A percentile compares a stretch with the other conserved stretches of the same genome.
phyloP scores from a whole-genome alignment of 2,329 filamentous ascomycete genomes.

The Fusarium multiceps region DNA sequence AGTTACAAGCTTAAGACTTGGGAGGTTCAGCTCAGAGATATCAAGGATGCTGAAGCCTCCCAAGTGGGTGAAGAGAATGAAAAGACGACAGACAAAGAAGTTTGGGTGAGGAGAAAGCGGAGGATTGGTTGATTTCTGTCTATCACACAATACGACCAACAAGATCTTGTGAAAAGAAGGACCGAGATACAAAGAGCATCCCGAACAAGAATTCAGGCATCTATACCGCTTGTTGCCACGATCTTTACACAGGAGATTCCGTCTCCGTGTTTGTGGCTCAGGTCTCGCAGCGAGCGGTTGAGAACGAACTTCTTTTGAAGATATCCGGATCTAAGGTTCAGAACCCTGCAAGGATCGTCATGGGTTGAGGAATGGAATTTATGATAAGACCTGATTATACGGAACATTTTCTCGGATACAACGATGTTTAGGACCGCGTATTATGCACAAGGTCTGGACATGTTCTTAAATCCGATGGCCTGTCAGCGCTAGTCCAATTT shows the following conservation, averaged over 20 bases:
- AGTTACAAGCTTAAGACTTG: slow-evolving; percentile 71
- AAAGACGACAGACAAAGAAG: slow-evolving; percentile 45
- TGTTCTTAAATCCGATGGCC: neutral
- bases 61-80: neutral
- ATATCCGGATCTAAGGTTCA: neutral
- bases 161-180: fast-evolving
- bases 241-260: too few relatives aligned
- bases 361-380: too few relatives aligned
- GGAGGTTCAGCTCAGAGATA: slow-evolving; percentile 68
- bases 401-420: neutral
- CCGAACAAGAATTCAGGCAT: too few relatives aligned
- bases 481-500: neutral
- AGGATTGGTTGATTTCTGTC: slow-evolving; percentile 47
- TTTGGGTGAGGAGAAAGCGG: slow-evolving; percentile 59
- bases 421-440: neutral
- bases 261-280: too few relatives aligned
- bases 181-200: neutral
- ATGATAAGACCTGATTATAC: too few relatives aligned
- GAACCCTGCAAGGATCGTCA: neutral
- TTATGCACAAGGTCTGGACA: neutral
- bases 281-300: neutral
- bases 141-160: neutral
- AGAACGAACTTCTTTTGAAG: neutral
- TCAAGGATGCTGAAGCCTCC: neutral
- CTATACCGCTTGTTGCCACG: too few relatives aligned